Conservation (phyloP, 306 rosid genomes). For the Cucumis hystrix region DNA sequence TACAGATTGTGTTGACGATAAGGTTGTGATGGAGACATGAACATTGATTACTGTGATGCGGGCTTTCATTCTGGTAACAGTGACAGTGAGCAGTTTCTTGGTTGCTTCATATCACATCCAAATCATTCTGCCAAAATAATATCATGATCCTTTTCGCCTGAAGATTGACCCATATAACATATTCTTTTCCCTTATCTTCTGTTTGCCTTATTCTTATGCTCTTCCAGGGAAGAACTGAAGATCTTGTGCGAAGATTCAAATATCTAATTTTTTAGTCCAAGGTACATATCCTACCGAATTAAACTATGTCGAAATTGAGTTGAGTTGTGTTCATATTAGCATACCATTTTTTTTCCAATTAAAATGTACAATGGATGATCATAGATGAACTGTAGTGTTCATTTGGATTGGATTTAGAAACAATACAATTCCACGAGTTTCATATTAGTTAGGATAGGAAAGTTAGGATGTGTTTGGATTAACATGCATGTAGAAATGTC, state of each 20-base stretch:
- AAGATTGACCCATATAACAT: background rate
- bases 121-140: background rate
- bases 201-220: background rate
- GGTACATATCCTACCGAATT: background rate
- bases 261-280: no score
- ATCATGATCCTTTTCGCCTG: background rate
- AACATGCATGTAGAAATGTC: no score
- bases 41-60: background rate
- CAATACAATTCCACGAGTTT: background rate
- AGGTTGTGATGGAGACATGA: background rate
- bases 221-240: background rate
- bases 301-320: background rate
- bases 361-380: background rate
- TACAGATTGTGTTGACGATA: background rate
- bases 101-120: background rate
- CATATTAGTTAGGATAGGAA: no score
- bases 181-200: background rate
- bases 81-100: conserved; percentile 2
- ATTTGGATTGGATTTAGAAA: no score
- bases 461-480: no score
- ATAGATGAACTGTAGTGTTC: background rate
- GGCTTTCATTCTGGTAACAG: conserved; percentile 8
- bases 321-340: background rate
- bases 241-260: background rate
- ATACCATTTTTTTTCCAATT: no score